Evolutionary conservation across 305 asterid species (phyloP).

Genomic region (Andrographis paniculata): DNA sequence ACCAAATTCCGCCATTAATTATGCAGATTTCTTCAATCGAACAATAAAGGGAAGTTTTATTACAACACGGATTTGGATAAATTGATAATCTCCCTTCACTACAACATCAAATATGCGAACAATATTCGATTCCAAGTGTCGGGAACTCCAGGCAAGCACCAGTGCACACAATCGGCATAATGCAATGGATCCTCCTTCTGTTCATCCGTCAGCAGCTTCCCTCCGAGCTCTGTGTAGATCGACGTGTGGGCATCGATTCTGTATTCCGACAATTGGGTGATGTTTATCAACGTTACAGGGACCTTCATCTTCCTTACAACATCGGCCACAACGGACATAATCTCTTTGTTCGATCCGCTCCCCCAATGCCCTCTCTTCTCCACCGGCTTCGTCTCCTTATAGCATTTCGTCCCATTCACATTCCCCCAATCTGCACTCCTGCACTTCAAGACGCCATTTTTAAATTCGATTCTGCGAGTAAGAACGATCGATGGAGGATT

Average conservation of each 20-base stretch:
- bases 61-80: no score
- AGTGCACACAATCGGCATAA: constrained; percentile 83
- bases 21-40: no score
- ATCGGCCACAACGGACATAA: constrained; percentile 52
- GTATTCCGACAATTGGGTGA: constrained; percentile 73
- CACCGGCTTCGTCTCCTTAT: constrained; percentile 66
- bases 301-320: constrained; percentile 50
- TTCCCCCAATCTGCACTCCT: constrained; percentile 79
- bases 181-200: constrained; percentile 64
- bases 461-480: background rate
- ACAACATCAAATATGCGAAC: constrained; percentile 35
- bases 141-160: constrained; percentile 96
- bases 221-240: constrained; percentile 54
- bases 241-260: constrained; percentile 79
- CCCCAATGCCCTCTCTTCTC: constrained; percentile 55
- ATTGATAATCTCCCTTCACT: constrained; percentile 6
- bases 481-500: background rate
- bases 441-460: background rate
- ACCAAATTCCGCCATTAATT: no score
- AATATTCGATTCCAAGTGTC: constrained; percentile 84
- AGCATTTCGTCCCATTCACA: constrained; percentile 55
- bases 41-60: no score
- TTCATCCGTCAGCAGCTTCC: constrained; percentile 52
- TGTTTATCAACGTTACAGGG: constrained; percentile 59
- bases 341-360: constrained; percentile 49